Base-by-base conservation (phyloP, 768 basidiomycete species). In the Dendrothele bispora region DNA sequence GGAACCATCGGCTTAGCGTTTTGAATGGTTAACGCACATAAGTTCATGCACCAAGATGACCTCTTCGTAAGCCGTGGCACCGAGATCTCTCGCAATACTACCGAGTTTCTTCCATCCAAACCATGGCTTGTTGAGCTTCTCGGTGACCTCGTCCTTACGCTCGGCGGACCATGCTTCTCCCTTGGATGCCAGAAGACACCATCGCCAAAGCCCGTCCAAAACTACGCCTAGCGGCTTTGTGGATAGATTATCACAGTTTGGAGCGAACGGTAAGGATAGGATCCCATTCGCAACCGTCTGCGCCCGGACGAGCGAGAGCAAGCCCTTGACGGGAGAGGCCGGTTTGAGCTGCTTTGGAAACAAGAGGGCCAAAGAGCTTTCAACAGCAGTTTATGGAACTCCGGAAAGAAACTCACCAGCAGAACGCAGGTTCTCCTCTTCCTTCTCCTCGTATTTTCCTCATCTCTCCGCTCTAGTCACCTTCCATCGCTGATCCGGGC, bases 61-160 rank as follows among this genome's bases (percentile, higher is more conserved):
- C 65, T 98, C 97, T 72, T 97, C 94, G 67, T 99, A 99, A 11
- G 95, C 98, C 97, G 98, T 98, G 59, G 95, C 92, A 22, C 84
- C 81, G 41, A 99, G 75, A 64, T 95, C 91, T 48, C 83, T 82
- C 30, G 89, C 91, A 55, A 91, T 81, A 20, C 67, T 77, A 0
- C 84, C 93, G 64, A 91, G 88, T 70, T 93, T 94, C 85, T 97
- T 98, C 81, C 85, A 86, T n/a, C 89, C 91, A 62, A 99, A 99
- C 93, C 92, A 93, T 0, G 88, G 87, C 78, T 98, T 99, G 44
- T 99, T 98, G 50, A 99, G 74, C 63, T 94, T 92, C 38, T 70
- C 79, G 60, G 98, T 95, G 38, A 98, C 80, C 60, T 95, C 94
- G 48, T 88, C 84, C 58, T 86, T 86, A 56, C 84, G 88, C 70